phyloP scores from a whole-genome alignment of 257 asterid species.

The Solanum pinnatisectum region DNA sequence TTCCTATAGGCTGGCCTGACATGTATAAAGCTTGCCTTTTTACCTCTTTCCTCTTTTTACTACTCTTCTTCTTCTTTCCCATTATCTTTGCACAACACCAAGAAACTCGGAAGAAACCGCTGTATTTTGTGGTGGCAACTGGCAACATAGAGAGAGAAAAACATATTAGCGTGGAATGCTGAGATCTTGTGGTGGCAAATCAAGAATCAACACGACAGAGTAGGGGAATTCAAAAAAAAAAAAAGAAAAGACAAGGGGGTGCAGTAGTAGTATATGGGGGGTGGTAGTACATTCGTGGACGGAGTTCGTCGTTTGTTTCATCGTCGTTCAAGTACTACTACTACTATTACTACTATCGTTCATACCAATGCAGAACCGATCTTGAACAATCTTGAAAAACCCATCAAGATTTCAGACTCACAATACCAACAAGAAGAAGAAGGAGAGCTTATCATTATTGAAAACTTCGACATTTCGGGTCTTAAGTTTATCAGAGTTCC shows the following conservation, averaged over 20 bases:
- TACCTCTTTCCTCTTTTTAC: not conserved
- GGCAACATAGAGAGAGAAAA: conserved; percentile 3
- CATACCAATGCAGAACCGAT: conserved; percentile 19
- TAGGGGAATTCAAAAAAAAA: conserved; percentile 3
- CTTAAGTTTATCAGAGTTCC: conserved; percentile 61
- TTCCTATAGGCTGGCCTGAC: not conserved
- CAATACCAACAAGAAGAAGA: not conserved
- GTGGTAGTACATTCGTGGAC: conserved; percentile 76
- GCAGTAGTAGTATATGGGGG: conserved; percentile 58
- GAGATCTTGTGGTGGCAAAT: conserved; percentile 33
- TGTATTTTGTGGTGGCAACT: not conserved
- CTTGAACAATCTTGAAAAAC: conserved; percentile 1
- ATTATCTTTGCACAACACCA: not conserved
- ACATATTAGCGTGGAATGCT: conserved; percentile 5
- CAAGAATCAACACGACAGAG: conserved; percentile 25
- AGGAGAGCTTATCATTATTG: conserved; percentile 25
- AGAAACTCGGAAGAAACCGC: conserved; percentile 6
- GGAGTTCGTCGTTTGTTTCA: conserved; percentile 82
- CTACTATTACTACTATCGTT: conserved; percentile 15
- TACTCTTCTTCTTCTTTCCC: not conserved
- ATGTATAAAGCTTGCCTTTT: not conserved
- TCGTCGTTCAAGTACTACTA: conserved; percentile 22
- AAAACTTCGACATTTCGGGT: conserved; percentile 61
- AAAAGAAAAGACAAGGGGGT: conserved; percentile 2
- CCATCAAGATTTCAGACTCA: not conserved